phyloP scores from a whole-genome alignment of 73 alveolate species.

The Tetrahymena malaccensis region DNA sequence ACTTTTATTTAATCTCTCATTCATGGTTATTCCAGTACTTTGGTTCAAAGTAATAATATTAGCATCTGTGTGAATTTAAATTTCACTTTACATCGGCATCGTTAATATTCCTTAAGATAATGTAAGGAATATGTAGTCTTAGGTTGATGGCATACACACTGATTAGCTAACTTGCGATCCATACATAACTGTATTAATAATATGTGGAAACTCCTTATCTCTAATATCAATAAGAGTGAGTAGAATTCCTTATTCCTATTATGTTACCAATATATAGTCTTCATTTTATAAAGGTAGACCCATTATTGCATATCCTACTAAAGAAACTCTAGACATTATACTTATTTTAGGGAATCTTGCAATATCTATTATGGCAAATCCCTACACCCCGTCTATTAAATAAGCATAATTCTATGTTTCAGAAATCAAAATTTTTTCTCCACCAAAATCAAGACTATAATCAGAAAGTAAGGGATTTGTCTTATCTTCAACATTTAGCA shows the following conservation, averaged over 20 bases:
- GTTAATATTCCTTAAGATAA: background rate
- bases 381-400: background rate
- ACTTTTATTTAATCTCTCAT: too few relatives aligned
- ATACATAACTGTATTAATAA: too few relatives aligned
- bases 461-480: background rate
- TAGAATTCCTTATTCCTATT: background rate
- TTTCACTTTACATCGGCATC: background rate
- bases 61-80: background rate
- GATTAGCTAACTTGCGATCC: background rate
- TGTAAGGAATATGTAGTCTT: background rate
- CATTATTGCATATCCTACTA: background rate
- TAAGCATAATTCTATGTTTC: background rate
- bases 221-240: background rate
- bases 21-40: background rate
- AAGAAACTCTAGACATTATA: background rate
- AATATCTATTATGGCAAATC: background rate
- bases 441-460: background rate
- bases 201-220: background rate
- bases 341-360: background rate
- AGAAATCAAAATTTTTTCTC: background rate
- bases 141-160: background rate
- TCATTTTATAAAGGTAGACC: background rate
- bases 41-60: too few relatives aligned
- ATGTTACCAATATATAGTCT: background rate
- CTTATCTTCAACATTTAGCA: background rate